These are phyloP conservation scores for Nidularia sp. DNA, from an alignment of 768 basidiomycete genomes.

Conservation along the genomic window DNA sequence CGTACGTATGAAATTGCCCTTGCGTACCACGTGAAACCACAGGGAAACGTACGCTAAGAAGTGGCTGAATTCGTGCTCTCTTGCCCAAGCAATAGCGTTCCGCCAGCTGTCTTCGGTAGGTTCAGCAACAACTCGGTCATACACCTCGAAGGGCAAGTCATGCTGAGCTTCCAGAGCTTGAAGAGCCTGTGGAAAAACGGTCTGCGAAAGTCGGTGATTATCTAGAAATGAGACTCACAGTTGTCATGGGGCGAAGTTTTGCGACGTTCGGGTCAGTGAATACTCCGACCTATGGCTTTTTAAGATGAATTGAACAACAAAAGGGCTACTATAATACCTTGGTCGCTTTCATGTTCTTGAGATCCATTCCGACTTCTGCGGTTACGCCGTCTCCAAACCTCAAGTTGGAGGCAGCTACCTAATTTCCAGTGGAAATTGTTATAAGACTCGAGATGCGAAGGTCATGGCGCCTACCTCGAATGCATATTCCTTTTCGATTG, in stretches of 20 bases:
- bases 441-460: not conserved
- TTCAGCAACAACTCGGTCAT: constrained; percentile 79
- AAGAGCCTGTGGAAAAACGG: constrained; percentile 47
- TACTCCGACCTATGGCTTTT: constrained; percentile 69
- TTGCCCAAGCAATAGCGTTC: constrained; percentile 84
- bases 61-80: constrained; percentile 86
- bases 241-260: constrained; percentile 77
- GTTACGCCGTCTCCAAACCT: constrained; percentile 91
- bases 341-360: constrained; percentile 88
- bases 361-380: constrained; percentile 87
- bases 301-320: constrained; percentile 3
- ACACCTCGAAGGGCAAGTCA: constrained; percentile 77
- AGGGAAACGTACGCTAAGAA: constrained; percentile 70
- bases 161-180: constrained; percentile 75
- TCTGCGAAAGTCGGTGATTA: not conserved
- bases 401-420: constrained; percentile 86
- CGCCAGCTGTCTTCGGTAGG: constrained; percentile 91
- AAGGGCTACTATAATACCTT: constrained; percentile 43
- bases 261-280: constrained; percentile 89
- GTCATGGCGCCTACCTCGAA: constrained; percentile 58
- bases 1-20: not conserved
- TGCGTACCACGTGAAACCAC: not conserved
- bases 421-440: not conserved
- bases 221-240: constrained; percentile 33
- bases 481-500: constrained; percentile 81